Conservation (phyloP, 2,329 filamentous ascomycete species). For the Pseudocercospora eumusae region DNA sequence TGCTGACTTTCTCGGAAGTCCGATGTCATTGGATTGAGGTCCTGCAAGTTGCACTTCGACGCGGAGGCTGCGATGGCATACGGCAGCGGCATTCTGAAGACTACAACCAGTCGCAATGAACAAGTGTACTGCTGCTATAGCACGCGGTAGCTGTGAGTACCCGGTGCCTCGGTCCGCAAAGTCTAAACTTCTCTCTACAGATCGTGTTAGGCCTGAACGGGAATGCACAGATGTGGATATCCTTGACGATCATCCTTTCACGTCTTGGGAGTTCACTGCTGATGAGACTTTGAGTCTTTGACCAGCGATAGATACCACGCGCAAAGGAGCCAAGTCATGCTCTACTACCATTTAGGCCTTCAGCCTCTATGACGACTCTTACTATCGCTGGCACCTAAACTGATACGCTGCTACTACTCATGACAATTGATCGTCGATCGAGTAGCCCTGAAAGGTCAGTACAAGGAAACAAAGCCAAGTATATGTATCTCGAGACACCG, state of each 20-base stretch:
- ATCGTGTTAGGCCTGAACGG: not conserved
- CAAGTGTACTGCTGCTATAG: too few species aligned
- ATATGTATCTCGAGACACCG: not conserved
- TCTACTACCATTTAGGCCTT: not conserved
- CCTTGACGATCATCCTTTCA: slow-evolving; percentile 1
- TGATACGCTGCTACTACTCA: not conserved
- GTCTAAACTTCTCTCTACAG: not conserved
- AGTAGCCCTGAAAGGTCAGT: not conserved
- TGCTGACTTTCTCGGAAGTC: too few species aligned
- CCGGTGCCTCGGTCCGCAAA: not conserved
- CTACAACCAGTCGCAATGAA: too few species aligned
- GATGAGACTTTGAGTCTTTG: not conserved
- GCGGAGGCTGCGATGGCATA: too few species aligned
- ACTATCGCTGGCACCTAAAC: not conserved
- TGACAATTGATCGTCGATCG: slow-evolving; percentile 2
- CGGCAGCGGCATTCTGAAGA: too few species aligned
- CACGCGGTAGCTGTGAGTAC: not conserved
- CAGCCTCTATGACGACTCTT: not conserved
- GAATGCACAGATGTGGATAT: not conserved
- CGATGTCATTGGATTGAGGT: too few species aligned
- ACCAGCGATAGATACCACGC: not conserved
- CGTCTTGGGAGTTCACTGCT: not conserved
- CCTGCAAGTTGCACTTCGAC: too few species aligned
- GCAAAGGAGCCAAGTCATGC: not conserved
- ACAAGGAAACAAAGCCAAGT: not conserved